Conservation (phyloP, 768 basidiomycete species). For the Cantharellus anzutake region DNA sequence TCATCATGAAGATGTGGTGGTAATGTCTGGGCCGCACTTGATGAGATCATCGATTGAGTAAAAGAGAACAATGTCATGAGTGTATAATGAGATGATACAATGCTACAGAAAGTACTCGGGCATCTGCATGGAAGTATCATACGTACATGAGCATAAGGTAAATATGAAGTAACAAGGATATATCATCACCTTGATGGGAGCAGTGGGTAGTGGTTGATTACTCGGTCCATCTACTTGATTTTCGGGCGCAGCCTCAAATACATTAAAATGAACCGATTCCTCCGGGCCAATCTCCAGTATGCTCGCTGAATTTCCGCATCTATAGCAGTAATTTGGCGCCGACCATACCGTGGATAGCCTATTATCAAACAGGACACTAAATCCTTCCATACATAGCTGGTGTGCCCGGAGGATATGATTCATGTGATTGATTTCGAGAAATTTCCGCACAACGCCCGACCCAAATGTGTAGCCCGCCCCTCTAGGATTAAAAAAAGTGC, state of each 20-base stretch:
- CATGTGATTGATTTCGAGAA: constrained; percentile 90
- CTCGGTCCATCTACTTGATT: constrained; percentile 84
- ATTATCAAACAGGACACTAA: constrained; percentile 89
- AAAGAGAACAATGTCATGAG: too few relatives aligned
- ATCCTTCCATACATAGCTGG: constrained; percentile 99
- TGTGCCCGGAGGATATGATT: constrained; percentile 94
- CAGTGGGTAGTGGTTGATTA: constrained; percentile 28
- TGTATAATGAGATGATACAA: too few relatives aligned
- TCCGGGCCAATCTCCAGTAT: constrained; percentile 91
- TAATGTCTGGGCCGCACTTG: too few relatives aligned
- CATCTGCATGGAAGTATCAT: not conserved
- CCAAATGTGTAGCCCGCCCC: constrained; percentile 99
- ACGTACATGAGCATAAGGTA: not conserved
- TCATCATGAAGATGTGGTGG: too few relatives aligned
- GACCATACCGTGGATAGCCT: constrained; percentile 97
- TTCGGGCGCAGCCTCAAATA: constrained; percentile 96
- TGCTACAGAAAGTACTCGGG: constrained; percentile 9
- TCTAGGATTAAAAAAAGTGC: constrained; percentile 23
- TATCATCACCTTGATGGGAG: not conserved
- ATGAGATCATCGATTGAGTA: too few relatives aligned
- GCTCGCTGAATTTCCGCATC: constrained; percentile 93
- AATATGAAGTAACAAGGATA: constrained; percentile 7
- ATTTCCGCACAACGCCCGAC: constrained; percentile 93
- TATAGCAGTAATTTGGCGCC: constrained; percentile 96
- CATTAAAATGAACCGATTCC: constrained; percentile 80